These are phyloP conservation scores for Beauveria sp. DNA, from an alignment of 2,329 filamentous ascomycete genomes.

Conservation along the genomic window DNA sequence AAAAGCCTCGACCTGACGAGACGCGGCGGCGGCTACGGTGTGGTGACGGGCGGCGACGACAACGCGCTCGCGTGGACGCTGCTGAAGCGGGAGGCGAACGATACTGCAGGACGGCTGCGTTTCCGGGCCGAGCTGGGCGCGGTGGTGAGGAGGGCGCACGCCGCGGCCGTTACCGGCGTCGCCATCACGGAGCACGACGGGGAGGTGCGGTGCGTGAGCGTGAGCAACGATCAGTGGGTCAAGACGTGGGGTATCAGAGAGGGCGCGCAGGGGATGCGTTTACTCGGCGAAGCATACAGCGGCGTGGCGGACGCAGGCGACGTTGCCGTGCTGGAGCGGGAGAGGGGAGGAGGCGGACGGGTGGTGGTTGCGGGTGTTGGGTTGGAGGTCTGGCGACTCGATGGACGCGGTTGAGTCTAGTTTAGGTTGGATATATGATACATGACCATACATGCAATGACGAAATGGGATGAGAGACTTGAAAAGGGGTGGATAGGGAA, in stretches of 20 bases:
- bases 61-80: constrained; percentile 61
- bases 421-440: too few species aligned
- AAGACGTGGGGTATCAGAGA: constrained; percentile 42
- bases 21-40: constrained; percentile 26
- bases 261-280: constrained; percentile 22
- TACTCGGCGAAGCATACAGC: constrained; percentile 46
- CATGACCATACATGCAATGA: not conserved
- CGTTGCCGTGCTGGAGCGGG: constrained; percentile 31
- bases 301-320: constrained; percentile 54
- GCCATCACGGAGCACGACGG: constrained; percentile 24
- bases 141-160: constrained; percentile 53
- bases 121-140: not conserved
- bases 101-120: not conserved
- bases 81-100: constrained; percentile 13
- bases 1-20: constrained; percentile 51
- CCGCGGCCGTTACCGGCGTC: constrained; percentile 61
- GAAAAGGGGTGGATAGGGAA: too few species aligned
- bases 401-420: not conserved
- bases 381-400: constrained; percentile 35
- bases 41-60: constrained; percentile 82
- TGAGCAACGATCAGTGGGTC: constrained; percentile 55
- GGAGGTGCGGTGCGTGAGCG: constrained; percentile 31
- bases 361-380: constrained; percentile 39
- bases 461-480: too few species aligned
- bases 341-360: not conserved